These are phyloP conservation scores for Anacardium occidentale DNA, from an alignment of 345 rosid species.

Conservation along the genomic window DNA sequence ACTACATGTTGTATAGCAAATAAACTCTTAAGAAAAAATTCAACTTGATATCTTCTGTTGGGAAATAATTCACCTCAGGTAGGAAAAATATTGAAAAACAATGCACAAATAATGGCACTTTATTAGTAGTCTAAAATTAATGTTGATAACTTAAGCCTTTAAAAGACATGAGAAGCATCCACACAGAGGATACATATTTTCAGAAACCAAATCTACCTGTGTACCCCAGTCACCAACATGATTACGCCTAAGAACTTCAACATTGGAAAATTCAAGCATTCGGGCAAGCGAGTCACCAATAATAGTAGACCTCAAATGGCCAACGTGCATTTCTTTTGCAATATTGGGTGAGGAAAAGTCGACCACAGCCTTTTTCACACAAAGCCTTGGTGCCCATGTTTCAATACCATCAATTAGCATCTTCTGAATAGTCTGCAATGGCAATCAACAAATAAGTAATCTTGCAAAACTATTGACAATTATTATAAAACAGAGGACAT, in stretches of 20 bases:
- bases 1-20: background rate
- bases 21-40: background rate
- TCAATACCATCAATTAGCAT: constrained; percentile 85
- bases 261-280: constrained; percentile 88
- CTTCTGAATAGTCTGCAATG: constrained; percentile 63
- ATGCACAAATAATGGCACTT: background rate
- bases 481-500: background rate
- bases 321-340: constrained; percentile 99
- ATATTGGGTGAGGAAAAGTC: constrained; percentile 99
- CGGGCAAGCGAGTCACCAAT: constrained; percentile 94
- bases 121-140: background rate
- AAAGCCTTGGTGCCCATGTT: constrained; percentile 75
- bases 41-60: background rate
- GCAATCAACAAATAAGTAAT: constrained; percentile 19
- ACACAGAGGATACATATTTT: background rate
- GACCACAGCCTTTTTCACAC: constrained; percentile 74
- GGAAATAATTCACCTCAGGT: background rate
- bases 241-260: constrained; percentile 88
- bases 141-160: background rate
- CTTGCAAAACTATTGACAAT: constrained; percentile 8
- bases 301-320: constrained; percentile 94
- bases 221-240: constrained; percentile 99
- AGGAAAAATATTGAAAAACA: background rate
- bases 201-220: constrained; percentile 55
- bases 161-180: background rate